Evolutionary conservation across 2,329 filamentous ascomycete species (phyloP).

Genomic region (Cladophialophora bantiana): DNA sequence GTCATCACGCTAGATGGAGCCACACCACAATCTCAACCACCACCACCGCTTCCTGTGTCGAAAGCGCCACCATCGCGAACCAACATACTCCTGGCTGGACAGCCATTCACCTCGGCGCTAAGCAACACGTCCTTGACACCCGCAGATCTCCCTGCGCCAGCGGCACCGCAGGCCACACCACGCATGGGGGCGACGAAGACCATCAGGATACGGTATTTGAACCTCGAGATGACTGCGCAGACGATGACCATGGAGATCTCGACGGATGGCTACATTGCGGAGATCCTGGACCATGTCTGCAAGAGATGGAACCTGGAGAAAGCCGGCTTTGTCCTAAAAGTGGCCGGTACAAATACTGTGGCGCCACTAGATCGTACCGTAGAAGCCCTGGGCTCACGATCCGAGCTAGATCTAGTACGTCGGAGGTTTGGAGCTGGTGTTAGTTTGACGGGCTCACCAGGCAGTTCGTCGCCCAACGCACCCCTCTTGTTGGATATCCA

Average conservation of each 20-base stretch:
- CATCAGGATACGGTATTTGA: slow-evolving; percentile 66
- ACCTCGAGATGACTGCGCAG: slow-evolving; percentile 63
- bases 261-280: slow-evolving; percentile 72
- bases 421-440: slow-evolving; percentile 68
- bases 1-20: slow-evolving; percentile 36
- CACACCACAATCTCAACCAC: slow-evolving; percentile 23
- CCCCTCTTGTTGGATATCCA: slow-evolving; percentile 62
- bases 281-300: slow-evolving; percentile 69
- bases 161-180: slow-evolving; percentile 55
- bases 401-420: slow-evolving; percentile 67
- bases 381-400: slow-evolving; percentile 66
- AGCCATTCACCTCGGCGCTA: slow-evolving; percentile 55
- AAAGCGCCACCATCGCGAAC: slow-evolving; percentile 40
- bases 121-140: slow-evolving; percentile 55
- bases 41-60: slow-evolving; percentile 23
- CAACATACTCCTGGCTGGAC: slow-evolving; percentile 52
- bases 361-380: slow-evolving; percentile 70
- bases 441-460: slow-evolving; percentile 64
- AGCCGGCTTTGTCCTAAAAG: slow-evolving; percentile 68
- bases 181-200: slow-evolving; percentile 65
- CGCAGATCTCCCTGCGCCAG: slow-evolving; percentile 55
- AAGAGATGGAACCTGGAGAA: slow-evolving; percentile 70
- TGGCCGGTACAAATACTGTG: slow-evolving; percentile 68
- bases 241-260: slow-evolving; percentile 64
- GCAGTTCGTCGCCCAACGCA: slow-evolving; percentile 69